Evolutionary conservation across 805 yeast genomes (phyloP).

Genomic region (Debaryomyces maramus): DNA sequence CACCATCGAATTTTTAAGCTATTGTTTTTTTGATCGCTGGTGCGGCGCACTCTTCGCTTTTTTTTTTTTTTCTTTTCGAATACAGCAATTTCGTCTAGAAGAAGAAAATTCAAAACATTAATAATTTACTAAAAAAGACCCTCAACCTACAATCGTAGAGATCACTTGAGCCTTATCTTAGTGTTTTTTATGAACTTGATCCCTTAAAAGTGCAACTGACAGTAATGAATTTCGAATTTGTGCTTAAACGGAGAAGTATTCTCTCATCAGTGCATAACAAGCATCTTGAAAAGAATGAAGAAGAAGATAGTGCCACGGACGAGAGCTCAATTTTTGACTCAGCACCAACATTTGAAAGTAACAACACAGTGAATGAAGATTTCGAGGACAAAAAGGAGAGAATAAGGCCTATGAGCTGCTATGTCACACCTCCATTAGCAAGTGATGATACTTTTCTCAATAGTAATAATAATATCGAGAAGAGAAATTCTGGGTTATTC

Average conservation of each 20-base stretch:
- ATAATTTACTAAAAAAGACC: not conserved
- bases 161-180: too few species aligned
- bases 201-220: too few species aligned
- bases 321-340: constrained; percentile 16
- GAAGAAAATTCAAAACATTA: not conserved
- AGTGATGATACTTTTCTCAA: too few species aligned
- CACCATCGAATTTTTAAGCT: too few species aligned
- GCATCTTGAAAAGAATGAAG: not conserved
- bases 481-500: not conserved
- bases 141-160: too few species aligned
- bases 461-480: not conserved
- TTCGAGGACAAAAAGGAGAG: not conserved
- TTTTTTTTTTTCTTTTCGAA: too few species aligned
- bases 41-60: too few species aligned
- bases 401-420: constrained; percentile 16
- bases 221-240: not conserved
- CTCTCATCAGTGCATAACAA: not conserved
- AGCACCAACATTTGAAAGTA: constrained; percentile 8
- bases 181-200: too few species aligned
- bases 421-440: constrained; percentile 18
- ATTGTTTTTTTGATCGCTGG: too few species aligned
- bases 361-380: not conserved
- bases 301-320: not conserved
- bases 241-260: not conserved
- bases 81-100: not conserved